A percentile compares a stretch with the other conserved stretches of the same genome.
Evolutionary conservation across 1,284 basidiomycete species (phyloP).

Genomic region (Vanrija sp.): DNA sequence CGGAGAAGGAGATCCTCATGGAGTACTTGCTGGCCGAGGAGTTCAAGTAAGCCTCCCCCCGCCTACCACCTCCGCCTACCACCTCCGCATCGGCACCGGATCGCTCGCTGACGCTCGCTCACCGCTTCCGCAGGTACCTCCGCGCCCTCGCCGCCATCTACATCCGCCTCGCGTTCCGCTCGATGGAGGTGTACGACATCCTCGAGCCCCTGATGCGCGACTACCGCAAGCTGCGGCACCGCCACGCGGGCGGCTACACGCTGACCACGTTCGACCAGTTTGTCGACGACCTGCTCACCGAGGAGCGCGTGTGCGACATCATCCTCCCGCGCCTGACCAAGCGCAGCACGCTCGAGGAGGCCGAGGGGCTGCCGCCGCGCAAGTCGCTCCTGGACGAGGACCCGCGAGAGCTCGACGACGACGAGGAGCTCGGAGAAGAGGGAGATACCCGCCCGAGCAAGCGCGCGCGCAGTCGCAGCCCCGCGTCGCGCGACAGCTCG

Average conservation of each 20-base stretch:
- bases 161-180: conserved; percentile 85
- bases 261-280: conserved; percentile 91
- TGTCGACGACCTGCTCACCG: conserved; percentile 73
- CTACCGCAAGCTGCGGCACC: conserved; percentile 79
- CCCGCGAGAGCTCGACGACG: conserved; percentile 10
- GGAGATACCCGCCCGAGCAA: conserved; percentile 7
- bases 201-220: conserved; percentile 93
- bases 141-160: conserved; percentile 91
- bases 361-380: conserved; percentile 76
- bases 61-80: background rate
- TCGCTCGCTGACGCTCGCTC: background rate
- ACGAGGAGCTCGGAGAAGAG: conserved; percentile 10
- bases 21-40: conserved; percentile 94
- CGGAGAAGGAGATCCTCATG: conserved; percentile 89
- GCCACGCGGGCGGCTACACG: conserved; percentile 70
- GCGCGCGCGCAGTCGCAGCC: conserved; percentile 25
- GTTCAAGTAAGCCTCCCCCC: conserved; percentile 79
- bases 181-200: conserved; percentile 84
- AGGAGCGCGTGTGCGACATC: conserved; percentile 93
- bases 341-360: conserved; percentile 83
- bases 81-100: background rate
- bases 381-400: conserved; percentile 61
- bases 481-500: conserved; percentile 22
- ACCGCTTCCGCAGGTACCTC: conserved; percentile 64
- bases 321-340: conserved; percentile 87